Base-by-base conservation (phyloP, 768 basidiomycete species). In the Rhizopogon rudus region DNA sequence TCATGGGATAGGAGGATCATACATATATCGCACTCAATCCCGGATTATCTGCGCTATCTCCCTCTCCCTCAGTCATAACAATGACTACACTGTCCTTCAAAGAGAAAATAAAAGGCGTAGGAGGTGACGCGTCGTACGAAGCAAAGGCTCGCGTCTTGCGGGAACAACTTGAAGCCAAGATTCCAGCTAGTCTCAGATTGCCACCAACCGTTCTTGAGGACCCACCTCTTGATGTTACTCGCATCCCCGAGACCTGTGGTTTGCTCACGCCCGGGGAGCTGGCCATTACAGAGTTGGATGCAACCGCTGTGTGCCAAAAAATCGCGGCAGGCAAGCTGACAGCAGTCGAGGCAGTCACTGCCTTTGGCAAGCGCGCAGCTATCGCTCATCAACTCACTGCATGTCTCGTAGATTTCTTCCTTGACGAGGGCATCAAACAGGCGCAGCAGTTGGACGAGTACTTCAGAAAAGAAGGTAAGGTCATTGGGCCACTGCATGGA, bases 351-450 rank as follows among this genome's bases (percentile, higher is more conserved):
- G 74, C 75, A n/a, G 68, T 71, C 5, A 64, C 62, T 13, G 77
- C 80, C 1, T 79, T 76, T 55, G 73, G 64, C 49, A 80, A 79
- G 64, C 68, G 81, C 22, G 22, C 22, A 22, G 22, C 22, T 22
- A 22, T 22, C 22, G 22, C 22, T 22, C 22, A 22, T 22, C 80
- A 79, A 54, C 59, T 81, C 28, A 61, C 66, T 6, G 59, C 61
- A 44, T 77, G 74, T 54, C 52, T 79, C 12, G 71, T 71, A 35
- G 75, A 77, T 56, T 71, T 77, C 54, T 79, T 79, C 63, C 66
- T 79, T 42, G 77, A 78, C 1, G 73, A 75, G 52, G 75, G 63
- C 0, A 62, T 75, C 29, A 61, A 57, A 41, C 68, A 64, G 40
- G 79, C 78, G 8, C 62, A 65, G 52, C 71, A 76, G 51, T 67